Evolutionary conservation across 2,329 filamentous ascomycete species (phyloP).

Genomic region (Didymella glomerata): DNA sequence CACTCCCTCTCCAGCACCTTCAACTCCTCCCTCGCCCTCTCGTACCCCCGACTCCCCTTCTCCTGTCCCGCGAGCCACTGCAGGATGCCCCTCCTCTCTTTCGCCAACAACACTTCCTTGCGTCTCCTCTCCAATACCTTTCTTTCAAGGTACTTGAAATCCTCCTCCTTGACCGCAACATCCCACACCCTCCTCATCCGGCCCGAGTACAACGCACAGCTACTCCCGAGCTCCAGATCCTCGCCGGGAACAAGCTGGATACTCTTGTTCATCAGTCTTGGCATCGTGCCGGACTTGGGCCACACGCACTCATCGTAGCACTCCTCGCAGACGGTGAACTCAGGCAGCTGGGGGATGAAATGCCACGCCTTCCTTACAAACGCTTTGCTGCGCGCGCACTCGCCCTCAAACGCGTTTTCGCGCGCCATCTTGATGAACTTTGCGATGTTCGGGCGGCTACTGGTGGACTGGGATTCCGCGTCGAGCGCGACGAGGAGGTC

Average conservation of each 20-base stretch:
- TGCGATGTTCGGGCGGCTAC: slow-evolving; percentile 61
- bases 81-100: slow-evolving; percentile 50
- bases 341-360: slow-evolving; percentile 75
- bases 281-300: slow-evolving; percentile 60
- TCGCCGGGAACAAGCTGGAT: slow-evolving; percentile 64
- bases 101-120: slow-evolving; percentile 53
- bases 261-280: slow-evolving; percentile 58
- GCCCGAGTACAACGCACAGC: slow-evolving; percentile 81
- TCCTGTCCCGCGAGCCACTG: slow-evolving; percentile 35
- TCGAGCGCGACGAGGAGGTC: slow-evolving; percentile 65
- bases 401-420: slow-evolving; percentile 51
- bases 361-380: slow-evolving; percentile 76
- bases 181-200: slow-evolving; percentile 80
- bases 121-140: slow-evolving; percentile 63
- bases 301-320: slow-evolving; percentile 84
- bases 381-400: slow-evolving; percentile 72
- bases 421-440: slow-evolving; percentile 71
- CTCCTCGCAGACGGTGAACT: slow-evolving; percentile 85
- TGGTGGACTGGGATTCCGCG: slow-evolving; percentile 49
- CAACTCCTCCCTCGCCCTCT: slow-evolving; percentile 39
- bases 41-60: slow-evolving; percentile 36
- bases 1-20: slow-evolving; percentile 40
- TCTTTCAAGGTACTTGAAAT: slow-evolving; percentile 70
- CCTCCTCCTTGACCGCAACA: slow-evolving; percentile 70
- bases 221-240: slow-evolving; percentile 54